Percentiles rank a stretch among this genome's conserved stretches.
These are phyloP conservation scores for Saprolegnia parasitica DNA, from an alignment of 352 stramenopile species.

Conservation along the genomic window DNA sequence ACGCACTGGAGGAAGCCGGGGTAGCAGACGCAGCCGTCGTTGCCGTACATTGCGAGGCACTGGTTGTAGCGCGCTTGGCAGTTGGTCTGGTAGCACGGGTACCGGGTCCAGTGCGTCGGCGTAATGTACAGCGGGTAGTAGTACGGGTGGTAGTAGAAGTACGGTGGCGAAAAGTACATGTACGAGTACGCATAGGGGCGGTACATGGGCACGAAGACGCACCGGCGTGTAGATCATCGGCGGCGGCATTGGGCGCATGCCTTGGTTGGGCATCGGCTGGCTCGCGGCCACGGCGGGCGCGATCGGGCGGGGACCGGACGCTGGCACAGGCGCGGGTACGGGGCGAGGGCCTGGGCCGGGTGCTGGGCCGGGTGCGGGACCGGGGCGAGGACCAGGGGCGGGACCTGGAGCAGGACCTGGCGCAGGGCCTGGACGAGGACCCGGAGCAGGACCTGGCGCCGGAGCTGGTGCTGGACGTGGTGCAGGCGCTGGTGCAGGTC, in stretches of 20 bases:
- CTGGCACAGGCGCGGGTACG: not conserved
- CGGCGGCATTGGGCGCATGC: constrained; percentile 3
- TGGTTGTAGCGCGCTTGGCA: constrained; percentile 21
- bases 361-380: not conserved
- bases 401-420: not conserved
- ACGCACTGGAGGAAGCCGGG: constrained; percentile 22
- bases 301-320: not conserved
- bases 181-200: not conserved
- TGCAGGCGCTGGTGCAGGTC: constrained; percentile 5
- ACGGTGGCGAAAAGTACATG: constrained; percentile 9
- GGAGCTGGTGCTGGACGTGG: constrained; percentile 11
- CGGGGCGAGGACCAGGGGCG: not conserved
- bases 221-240: not conserved
- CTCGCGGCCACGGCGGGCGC: not conserved
- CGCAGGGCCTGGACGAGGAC: not conserved
- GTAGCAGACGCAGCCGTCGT: constrained; percentile 27
- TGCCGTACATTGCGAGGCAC: constrained; percentile 12
- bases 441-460: constrained; percentile 8
- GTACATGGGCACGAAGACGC: constrained; percentile 16
- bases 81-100: constrained; percentile 26
- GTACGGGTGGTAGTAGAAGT: constrained; percentile 1
- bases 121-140: constrained; percentile 1
- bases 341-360: not conserved
- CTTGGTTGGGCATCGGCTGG: not conserved
- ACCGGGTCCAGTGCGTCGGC: not conserved